Evolutionary conservation across 2,329 filamentous ascomycete genomes (phyloP).

Genomic region (Xylaria sp.): DNA sequence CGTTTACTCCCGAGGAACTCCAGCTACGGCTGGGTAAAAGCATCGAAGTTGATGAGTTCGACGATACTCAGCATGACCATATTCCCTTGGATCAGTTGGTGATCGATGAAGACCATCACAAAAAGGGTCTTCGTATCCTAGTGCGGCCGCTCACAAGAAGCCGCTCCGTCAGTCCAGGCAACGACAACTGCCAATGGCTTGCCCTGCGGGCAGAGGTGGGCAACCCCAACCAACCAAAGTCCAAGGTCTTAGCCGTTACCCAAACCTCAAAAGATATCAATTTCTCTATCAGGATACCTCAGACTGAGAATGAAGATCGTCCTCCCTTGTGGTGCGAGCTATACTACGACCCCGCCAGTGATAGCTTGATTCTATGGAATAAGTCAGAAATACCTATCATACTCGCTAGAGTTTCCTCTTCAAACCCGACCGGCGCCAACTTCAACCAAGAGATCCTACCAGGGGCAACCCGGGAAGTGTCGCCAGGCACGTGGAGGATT

Average conservation of each 20-base stretch:
- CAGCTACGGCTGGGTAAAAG: conserved; percentile 59
- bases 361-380: conserved; percentile 68
- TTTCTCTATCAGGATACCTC: conserved; percentile 67
- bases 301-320: conserved; percentile 55
- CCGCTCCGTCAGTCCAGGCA: conserved; percentile 67
- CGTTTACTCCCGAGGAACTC: conserved; percentile 67
- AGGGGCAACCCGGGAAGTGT: conserved; percentile 58
- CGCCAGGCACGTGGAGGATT: conserved; percentile 68
- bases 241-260: conserved; percentile 69
- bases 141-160: conserved; percentile 65
- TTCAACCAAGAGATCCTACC: conserved; percentile 60
- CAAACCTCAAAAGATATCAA: conserved; percentile 71
- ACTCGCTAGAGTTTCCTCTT: conserved; percentile 59
- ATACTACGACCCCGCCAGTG: conserved; percentile 69
- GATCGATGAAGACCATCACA: conserved; percentile 64
- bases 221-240: conserved; percentile 61
- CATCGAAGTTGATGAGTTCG: conserved; percentile 59
- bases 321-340: conserved; percentile 69
- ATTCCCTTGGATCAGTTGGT: conserved; percentile 66
- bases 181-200: conserved; percentile 67
- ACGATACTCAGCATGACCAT: conserved; percentile 54
- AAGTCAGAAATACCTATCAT: conserved; percentile 65
- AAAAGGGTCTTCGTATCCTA: conserved; percentile 67
- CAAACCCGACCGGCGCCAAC: conserved; percentile 55
- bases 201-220: conserved; percentile 66